These are phyloP conservation scores for Ziziphus jujuba DNA, from an alignment of 306 rosid genomes.

Conservation along the genomic window DNA sequence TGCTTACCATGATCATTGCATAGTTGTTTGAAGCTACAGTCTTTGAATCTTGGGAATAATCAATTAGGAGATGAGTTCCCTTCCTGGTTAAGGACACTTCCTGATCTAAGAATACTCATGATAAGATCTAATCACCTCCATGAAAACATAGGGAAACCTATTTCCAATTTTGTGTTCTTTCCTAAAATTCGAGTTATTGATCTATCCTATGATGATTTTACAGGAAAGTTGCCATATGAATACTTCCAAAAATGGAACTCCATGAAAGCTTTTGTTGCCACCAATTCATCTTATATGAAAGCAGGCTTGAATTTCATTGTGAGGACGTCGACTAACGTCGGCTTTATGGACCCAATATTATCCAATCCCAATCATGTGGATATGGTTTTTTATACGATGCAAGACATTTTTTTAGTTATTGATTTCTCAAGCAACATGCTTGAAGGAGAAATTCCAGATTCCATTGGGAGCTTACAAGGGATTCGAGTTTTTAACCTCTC, in stretches of 20 bases:
- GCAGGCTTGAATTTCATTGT: not conserved
- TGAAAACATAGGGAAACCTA: slow-evolving; percentile 4
- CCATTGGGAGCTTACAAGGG: not conserved
- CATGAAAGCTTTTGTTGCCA: not conserved
- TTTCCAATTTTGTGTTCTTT: not conserved
- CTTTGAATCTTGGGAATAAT: not conserved
- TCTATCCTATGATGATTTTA: not conserved
- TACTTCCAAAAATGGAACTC: slow-evolving; percentile 3
- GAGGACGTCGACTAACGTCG: no score
- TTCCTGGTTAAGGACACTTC: slow-evolving; percentile 4
- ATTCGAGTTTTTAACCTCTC: slow-evolving; percentile 9
- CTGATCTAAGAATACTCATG: not conserved
- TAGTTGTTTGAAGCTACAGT: not conserved
- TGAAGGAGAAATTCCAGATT: slow-evolving; percentile 14
- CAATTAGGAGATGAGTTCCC: not conserved
- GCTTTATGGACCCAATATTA: not conserved
- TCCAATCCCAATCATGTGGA: not conserved
- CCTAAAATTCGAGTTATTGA: not conserved
- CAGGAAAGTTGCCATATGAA: not conserved
- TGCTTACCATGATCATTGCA: no score
- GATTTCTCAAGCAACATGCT: slow-evolving; percentile 14
- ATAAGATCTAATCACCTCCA: not conserved
- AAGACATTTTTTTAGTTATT: no score
- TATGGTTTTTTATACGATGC: not conserved
- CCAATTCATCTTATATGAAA: not conserved